phyloP scores from a whole-genome alignment of 805 yeast species.

The Sugiyamaella americana region DNA sequence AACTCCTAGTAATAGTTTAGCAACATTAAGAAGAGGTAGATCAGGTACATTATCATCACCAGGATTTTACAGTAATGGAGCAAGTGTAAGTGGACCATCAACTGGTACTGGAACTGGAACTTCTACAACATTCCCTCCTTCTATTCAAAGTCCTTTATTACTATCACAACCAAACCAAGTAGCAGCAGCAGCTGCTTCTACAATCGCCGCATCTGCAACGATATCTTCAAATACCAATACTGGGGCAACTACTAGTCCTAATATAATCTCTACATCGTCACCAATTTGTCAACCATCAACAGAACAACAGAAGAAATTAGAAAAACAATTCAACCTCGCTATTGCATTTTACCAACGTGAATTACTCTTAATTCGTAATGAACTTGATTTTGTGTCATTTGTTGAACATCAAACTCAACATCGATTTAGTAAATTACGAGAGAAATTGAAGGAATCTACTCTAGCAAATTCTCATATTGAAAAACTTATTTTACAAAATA shows the following conservation, averaged over 20 bases:
- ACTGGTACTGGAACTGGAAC: background rate
- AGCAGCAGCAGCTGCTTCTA: constrained; percentile 6
- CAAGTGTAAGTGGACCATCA: background rate
- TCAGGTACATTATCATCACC: constrained; percentile 16
- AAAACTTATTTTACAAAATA: constrained; percentile 27
- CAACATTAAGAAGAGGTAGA: constrained; percentile 4
- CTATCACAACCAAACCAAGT: constrained; percentile 1
- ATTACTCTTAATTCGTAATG: constrained; percentile 50
- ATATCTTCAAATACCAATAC: constrained; percentile 8
- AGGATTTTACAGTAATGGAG: constrained; percentile 3
- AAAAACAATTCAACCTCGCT: constrained; percentile 16
- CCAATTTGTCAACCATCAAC: constrained; percentile 1
- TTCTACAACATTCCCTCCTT: constrained; percentile 2
- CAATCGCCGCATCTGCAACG: constrained; percentile 12
- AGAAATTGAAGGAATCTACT: constrained; percentile 27
- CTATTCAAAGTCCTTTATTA: constrained; percentile 6
- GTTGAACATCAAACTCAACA: constrained; percentile 43
- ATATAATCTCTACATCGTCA: constrained; percentile 1
- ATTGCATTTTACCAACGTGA: constrained; percentile 53
- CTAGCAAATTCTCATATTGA: constrained; percentile 29
- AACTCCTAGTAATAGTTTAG: background rate
- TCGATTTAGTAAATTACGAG: constrained; percentile 32
- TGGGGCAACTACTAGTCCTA: constrained; percentile 7
- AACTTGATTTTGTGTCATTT: constrained; percentile 53
- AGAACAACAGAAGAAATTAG: background rate